Base-by-base conservation (phyloP, 2,329 filamentous ascomycete species). In the Colletotrichum liriopes region DNA sequence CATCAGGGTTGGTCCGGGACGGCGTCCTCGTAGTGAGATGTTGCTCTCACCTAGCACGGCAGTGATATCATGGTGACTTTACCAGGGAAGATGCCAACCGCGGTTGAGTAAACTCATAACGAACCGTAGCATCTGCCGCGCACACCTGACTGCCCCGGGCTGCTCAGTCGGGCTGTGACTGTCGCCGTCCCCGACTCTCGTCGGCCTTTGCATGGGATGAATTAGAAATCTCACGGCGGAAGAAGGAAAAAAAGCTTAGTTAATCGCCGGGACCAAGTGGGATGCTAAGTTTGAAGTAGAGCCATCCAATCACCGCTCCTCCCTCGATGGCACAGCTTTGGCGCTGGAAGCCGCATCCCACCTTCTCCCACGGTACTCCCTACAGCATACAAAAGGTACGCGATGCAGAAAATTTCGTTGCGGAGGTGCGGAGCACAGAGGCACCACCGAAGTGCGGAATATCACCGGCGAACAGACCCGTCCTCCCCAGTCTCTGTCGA, bases 201-300 rank as follows among this genome's bases (percentile, higher is more conserved):
- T 47, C 68, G 45, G 68, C 56, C 32, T 32, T 29, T 18, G 62
- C 45, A 71, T 63, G 65, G 52, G 65, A 68, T 35, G 69, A 54
- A 71, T 71, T 68, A 68, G 69, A 71, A 68, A 71, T 68, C 65
- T 71, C 35, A 59, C 69, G n/a, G 51, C 32, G 43, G 58, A 39
- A 32, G 32, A 41, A 39, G 59, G 14, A 18, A 20, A n/a, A 63
- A 54, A 56, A 71, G 67, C 67, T 71, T 71, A 67, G 55, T 51
- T 49, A 56, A 67, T 67, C 63, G 56, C 55, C 62, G 63, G 67
- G 32, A n/a, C 29, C 37, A 37, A 47, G 62, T 66, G 67, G 62
- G 54, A 63, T 64, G 51, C 39, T 26, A 12, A 7, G 51, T 47
- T 52, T 58, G 61, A 52, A 9, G 43, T 52, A 59, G 16, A 65